These are phyloP conservation scores for Arthrobotrys sinensis DNA, from an alignment of 2,329 filamentous ascomycete genomes.

Conservation along the genomic window DNA sequence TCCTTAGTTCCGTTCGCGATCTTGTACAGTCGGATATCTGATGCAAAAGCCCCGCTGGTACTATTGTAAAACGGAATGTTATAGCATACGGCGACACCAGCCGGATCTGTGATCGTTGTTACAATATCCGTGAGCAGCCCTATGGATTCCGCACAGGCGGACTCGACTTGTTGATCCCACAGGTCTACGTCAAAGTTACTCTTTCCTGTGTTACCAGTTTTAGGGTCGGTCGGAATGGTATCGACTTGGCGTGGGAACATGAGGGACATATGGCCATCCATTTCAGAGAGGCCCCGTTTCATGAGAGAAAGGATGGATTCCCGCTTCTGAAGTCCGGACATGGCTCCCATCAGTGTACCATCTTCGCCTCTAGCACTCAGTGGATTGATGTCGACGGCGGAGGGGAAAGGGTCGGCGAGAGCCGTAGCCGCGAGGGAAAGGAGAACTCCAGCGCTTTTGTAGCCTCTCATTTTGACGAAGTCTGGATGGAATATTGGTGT, in stretches of 20 bases:
- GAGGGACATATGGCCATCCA: slow-evolving; percentile 1
- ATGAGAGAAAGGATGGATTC: slow-evolving; percentile 34
- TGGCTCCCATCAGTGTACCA: slow-evolving; percentile 36
- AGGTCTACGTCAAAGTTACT: slow-evolving; percentile 32
- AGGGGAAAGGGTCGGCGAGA: slow-evolving; percentile 47
- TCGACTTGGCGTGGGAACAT: slow-evolving; percentile 29
- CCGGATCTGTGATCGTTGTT: slow-evolving; percentile 77
- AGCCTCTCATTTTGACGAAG: slow-evolving; percentile 42
- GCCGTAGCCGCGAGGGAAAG: slow-evolving; percentile 34
- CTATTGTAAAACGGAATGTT: slow-evolving; percentile 81
- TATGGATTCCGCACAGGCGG: slow-evolving; percentile 38
- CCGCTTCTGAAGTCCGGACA: slow-evolving; percentile 37
- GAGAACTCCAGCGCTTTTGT: slow-evolving; percentile 43
- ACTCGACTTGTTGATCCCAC: slow-evolving; percentile 51
- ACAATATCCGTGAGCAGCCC: slow-evolving; percentile 67
- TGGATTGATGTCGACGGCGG: slow-evolving; percentile 27
- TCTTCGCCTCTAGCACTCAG: slow-evolving; percentile 13
- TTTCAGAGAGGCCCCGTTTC: slow-evolving; percentile 38
- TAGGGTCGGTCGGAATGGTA: slow-evolving; percentile 37
- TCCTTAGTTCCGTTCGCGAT: slow-evolving; percentile 73
- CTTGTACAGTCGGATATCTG: slow-evolving; percentile 82
- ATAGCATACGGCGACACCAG: slow-evolving; percentile 85
- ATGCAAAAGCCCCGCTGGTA: slow-evolving; percentile 79
- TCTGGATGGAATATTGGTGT: slow-evolving; percentile 7
- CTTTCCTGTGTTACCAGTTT: slow-evolving; percentile 42